Evolutionary conservation across 2,329 filamentous ascomycete species (phyloP).

Genomic region (Seiridium unicorne): DNA sequence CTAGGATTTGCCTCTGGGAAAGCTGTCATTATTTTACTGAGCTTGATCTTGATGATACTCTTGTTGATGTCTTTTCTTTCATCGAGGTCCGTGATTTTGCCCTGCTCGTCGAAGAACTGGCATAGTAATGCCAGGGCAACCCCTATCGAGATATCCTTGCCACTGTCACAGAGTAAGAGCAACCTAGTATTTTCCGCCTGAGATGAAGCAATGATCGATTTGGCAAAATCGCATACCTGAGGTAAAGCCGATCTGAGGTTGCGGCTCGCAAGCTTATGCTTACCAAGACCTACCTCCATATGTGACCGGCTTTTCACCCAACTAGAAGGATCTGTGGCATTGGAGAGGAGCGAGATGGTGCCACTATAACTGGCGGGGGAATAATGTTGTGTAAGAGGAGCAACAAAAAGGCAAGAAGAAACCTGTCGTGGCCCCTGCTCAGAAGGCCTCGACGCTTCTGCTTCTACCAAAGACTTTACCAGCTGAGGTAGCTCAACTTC

Average conservation of each 20-base stretch:
- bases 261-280: slow-evolving; percentile 78
- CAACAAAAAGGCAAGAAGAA: slow-evolving; percentile 28
- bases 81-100: slow-evolving; percentile 27
- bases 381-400: slow-evolving; percentile 14
- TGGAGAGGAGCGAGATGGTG: slow-evolving; percentile 41
- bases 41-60: slow-evolving; percentile 68
- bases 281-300: slow-evolving; percentile 63
- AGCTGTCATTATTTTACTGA: slow-evolving; percentile 80
- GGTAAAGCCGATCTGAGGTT: slow-evolving; percentile 72
- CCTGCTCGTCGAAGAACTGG: slow-evolving; percentile 66
- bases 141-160: slow-evolving; percentile 78
- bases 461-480: slow-evolving; percentile 38
- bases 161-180: slow-evolving; percentile 71
- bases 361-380: slow-evolving; percentile 25
- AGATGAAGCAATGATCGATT: slow-evolving; percentile 31
- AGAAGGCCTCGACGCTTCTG: slow-evolving; percentile 11
- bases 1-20: slow-evolving; percentile 81
- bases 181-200: slow-evolving; percentile 27
- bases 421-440: slow-evolving; percentile 23
- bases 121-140: slow-evolving; percentile 75
- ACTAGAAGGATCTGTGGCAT: slow-evolving; percentile 40
- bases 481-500: slow-evolving; percentile 62
- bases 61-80: slow-evolving; percentile 58
- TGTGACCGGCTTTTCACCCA: slow-evolving; percentile 34
- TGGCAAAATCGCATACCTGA: slow-evolving; percentile 57